Conservation (phyloP, 768 basidiomycete species). For the Mycena vulgaris region DNA sequence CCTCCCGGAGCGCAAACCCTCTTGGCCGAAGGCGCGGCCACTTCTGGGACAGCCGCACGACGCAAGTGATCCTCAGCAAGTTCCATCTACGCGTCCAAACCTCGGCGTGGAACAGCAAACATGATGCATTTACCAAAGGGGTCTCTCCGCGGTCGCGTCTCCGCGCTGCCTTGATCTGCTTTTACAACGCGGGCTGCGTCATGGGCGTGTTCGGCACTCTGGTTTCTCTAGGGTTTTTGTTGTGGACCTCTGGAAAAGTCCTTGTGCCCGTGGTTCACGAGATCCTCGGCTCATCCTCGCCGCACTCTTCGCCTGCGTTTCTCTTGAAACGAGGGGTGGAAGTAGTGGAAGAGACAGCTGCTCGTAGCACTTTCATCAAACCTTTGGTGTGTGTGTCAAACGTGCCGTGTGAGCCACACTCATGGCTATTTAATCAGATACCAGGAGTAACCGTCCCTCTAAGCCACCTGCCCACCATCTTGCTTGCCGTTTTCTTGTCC, state of each 20-base stretch:
- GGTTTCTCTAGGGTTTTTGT: constrained; percentile 46
- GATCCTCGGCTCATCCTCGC: constrained; percentile 22
- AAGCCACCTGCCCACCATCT: constrained; percentile 76
- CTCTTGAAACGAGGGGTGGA: constrained; percentile 38
- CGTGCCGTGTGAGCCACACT: not conserved
- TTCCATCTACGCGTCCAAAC: constrained; percentile 64
- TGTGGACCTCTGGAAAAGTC: constrained; percentile 50
- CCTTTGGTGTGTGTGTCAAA: constrained; percentile 52
- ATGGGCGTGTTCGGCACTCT: constrained; percentile 50
- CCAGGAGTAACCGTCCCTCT: constrained; percentile 88
- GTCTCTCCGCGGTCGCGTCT: constrained; percentile 52
- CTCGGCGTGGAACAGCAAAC: constrained; percentile 62
- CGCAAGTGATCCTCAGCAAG: constrained; percentile 43
- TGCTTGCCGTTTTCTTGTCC: constrained; percentile 71
- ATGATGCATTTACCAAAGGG: constrained; percentile 58
- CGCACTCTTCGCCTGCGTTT: constrained; percentile 12
- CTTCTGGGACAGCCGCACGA: constrained; percentile 41
- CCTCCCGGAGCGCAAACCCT: not conserved
- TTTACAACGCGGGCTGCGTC: constrained; percentile 69
- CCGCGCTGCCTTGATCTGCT: constrained; percentile 45
- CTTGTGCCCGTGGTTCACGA: constrained; percentile 17
- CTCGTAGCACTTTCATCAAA: constrained; percentile 37
- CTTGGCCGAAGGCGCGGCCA: constrained; percentile 3
- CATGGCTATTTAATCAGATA: constrained; percentile 63
- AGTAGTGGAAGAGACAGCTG: constrained; percentile 16